phyloP scores from a whole-genome alignment of 2,329 filamentous ascomycete genomes.

The Neofusicoccum cordaticola region DNA sequence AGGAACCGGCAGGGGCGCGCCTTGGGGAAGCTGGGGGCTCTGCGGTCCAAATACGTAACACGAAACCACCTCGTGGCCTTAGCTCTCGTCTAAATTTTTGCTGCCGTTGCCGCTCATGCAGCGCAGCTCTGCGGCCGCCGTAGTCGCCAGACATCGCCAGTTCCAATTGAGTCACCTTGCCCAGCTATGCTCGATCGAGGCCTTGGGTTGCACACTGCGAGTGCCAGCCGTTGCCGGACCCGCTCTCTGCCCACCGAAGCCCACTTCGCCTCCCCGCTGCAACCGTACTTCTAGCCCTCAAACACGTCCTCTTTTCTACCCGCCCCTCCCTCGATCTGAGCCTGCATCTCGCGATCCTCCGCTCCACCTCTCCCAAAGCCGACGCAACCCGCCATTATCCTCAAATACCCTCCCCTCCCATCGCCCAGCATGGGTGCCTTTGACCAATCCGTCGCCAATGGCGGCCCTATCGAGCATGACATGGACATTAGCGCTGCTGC shows the following conservation, averaged over 20 bases:
- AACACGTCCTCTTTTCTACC: neutral
- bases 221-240: neutral
- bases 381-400: neutral
- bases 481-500: constrained; percentile 10
- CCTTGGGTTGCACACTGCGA: neutral
- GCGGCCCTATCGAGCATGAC: neutral
- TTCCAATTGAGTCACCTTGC: neutral
- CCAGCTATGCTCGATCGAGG: neutral
- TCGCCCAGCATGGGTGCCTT: constrained; percentile 12
- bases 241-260: neutral
- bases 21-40: neutral
- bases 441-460: constrained; percentile 1
- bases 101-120: neutral
- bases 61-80: constrained; percentile 14
- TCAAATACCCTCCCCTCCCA: neutral
- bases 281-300: neutral
- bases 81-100: constrained; percentile 13
- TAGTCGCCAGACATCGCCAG: neutral
- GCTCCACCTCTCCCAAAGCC: neutral
- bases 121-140: neutral
- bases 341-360: constrained; percentile 11
- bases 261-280: constrained; percentile 11
- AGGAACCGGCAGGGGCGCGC: neutral
- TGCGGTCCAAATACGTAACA: constrained; percentile 15
- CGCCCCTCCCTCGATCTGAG: constrained; percentile 14